phyloP scores from a whole-genome alignment of 2,329 filamentous ascomycete species.

The Intubia oerlemansii region DNA sequence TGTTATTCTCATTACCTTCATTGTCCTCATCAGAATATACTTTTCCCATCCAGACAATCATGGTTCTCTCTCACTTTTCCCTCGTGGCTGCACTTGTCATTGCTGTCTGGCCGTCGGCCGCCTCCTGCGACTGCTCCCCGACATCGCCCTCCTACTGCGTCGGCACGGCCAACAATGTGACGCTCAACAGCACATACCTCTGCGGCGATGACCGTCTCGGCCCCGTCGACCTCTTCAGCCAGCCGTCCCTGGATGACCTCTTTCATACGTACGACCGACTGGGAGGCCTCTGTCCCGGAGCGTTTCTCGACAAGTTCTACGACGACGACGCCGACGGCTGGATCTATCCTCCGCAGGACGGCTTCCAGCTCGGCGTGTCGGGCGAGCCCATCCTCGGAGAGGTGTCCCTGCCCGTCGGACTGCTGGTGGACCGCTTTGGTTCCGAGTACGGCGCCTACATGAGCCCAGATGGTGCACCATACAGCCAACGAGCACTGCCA shows the following conservation, averaged over 20 bases:
- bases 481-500: conserved; percentile 23
- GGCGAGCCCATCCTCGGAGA: conserved; percentile 18
- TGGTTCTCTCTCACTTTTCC: too few relatives aligned
- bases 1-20: too few relatives aligned
- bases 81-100: too few relatives aligned
- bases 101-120: too few relatives aligned
- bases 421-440: conserved; percentile 26
- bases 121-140: too few relatives aligned
- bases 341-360: conserved; percentile 19
- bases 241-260: conserved; percentile 13
- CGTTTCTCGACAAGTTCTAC: conserved; percentile 18
- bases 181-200: conserved; percentile 12
- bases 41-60: too few relatives aligned
- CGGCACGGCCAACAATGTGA: conserved; percentile 12
- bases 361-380: conserved; percentile 17
- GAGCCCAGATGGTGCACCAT: conserved; percentile 21
- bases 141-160: too few relatives aligned
- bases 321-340: conserved; percentile 9
- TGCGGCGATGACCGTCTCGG: conserved; percentile 18
- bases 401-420: conserved; percentile 17
- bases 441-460: conserved; percentile 21
- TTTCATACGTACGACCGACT: conserved; percentile 14
- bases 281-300: conserved; percentile 17
- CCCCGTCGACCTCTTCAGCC: conserved; percentile 13
- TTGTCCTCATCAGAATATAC: too few relatives aligned